phyloP scores from a whole-genome alignment of 306 rosid genomes.

The Begonia peltatifolia region DNA sequence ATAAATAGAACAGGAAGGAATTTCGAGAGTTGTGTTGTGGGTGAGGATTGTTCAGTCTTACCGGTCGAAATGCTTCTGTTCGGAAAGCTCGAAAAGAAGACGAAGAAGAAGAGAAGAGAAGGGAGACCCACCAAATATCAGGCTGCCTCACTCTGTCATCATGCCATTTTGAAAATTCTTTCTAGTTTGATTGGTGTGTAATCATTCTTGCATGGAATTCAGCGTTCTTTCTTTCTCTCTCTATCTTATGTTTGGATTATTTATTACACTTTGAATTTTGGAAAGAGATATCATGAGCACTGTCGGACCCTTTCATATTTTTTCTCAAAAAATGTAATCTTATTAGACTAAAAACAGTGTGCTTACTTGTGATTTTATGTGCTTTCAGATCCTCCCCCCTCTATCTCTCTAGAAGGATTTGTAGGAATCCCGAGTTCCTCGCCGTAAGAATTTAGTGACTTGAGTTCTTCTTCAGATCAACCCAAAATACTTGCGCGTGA shows the following conservation, averaged over 20 bases:
- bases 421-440: too few relatives aligned
- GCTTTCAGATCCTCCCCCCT: too few relatives aligned
- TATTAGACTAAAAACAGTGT: too few relatives aligned
- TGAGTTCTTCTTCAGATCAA: too few relatives aligned
- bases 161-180: constrained; percentile 45
- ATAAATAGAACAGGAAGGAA: too few relatives aligned
- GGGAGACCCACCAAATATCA: constrained; percentile 48
- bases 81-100: not conserved
- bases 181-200: constrained; percentile 28
- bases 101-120: constrained; percentile 2
- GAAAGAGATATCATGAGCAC: constrained; percentile 20
- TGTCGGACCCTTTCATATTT: constrained; percentile 19
- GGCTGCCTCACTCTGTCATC: constrained; percentile 55
- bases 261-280: constrained; percentile 33
- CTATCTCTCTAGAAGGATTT: too few relatives aligned
- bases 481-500: too few relatives aligned
- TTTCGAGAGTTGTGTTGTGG: not conserved
- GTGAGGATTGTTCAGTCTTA: constrained; percentile 1
- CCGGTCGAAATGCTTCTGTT: not conserved
- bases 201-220: constrained; percentile 88
- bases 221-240: constrained; percentile 16
- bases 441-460: too few relatives aligned
- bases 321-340: too few relatives aligned
- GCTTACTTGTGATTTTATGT: too few relatives aligned
- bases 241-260: constrained; percentile 18